Evolutionary conservation across 441 rosid genomes (phyloP), one percentile per base, ranked within the genome.

Genomic region (Gossypium laxum): DNA sequence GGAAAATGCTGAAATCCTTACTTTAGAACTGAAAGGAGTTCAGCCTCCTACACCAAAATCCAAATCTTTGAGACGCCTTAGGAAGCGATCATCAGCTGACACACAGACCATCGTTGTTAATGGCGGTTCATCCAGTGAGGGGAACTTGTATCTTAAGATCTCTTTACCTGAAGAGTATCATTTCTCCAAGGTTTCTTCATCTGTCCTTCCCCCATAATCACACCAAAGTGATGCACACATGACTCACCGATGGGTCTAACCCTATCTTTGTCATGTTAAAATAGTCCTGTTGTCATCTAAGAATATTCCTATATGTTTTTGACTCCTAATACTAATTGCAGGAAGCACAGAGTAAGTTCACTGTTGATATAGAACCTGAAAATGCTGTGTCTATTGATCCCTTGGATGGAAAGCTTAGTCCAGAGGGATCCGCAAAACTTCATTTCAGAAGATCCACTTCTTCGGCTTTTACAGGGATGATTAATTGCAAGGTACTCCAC

Each of bases 261-360:
- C 65, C 54, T 50, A 8, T 48, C 34, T 21, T 19, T 69, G 5
- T 70, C 1, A 5, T 30, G 17, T 22, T 3, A 38, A 4, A 12
- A 57, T 50, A 41, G 76, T 71, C 5, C 64, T 15, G 5, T 74
- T 30, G 58, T 74, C 60, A 59, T 38, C 22, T 8, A 50, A 7
- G 38, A 15, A 48, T 8, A 26, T 26, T 67, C 8, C 43, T 50
- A 1, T 22, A 61, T 59, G 15, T 75, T 22, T 55, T 6, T 68
- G 30, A 55, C 50, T 15, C 43, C 43, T 68, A 7, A 8, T 60
- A 47, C 45, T 60, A 51, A 28, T 17, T 78, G 82, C 89, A 90
- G 98, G 97, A 91, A 87, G 97, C 97, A 1, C 83, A 76, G 28
- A 86, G 96, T 77, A 91, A 89, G 78, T 91, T 90, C 75, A 81